Evolutionary conservation across 306 rosid species (phyloP).

Genomic region (Corylus heterophylla): DNA sequence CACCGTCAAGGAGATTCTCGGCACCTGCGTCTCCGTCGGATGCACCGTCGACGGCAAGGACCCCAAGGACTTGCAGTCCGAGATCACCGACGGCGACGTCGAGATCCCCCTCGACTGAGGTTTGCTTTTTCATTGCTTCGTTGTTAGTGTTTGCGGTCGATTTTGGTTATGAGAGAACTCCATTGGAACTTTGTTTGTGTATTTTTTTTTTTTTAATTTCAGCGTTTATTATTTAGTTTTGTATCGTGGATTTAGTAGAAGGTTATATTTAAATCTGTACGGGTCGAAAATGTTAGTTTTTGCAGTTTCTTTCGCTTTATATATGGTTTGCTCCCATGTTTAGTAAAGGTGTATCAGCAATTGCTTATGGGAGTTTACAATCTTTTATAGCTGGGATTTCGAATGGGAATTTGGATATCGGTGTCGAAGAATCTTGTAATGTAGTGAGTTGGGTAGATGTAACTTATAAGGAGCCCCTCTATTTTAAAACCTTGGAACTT

Average conservation of each 20-base stretch:
- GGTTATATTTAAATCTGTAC: background rate
- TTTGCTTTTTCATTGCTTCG: background rate
- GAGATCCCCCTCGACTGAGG: slow-evolving; percentile 18
- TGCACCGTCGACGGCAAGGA: slow-evolving; percentile 28
- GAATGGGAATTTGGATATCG: too few relatives aligned
- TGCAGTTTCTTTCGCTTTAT: background rate
- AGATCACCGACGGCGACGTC: slow-evolving; percentile 23
- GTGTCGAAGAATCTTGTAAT: too few relatives aligned
- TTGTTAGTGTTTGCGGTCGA: background rate
- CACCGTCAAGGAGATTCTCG: slow-evolving; percentile 28
- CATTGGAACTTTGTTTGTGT: background rate
- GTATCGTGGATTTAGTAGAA: background rate
- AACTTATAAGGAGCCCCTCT: too few relatives aligned
- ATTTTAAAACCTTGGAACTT: too few relatives aligned
- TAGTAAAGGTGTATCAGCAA: background rate
- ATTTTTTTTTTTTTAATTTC: background rate
- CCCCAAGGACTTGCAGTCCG: slow-evolving; percentile 31
- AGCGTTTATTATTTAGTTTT: background rate
- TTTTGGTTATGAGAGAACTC: background rate
- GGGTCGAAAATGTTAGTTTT: background rate
- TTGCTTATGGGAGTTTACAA: background rate
- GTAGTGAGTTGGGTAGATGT: too few relatives aligned
- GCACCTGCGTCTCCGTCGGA: slow-evolving; percentile 26
- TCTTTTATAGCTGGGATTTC: too few relatives aligned
- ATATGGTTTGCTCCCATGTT: background rate